A percentile compares a stretch with the other conserved stretches of the same genome.
These are phyloP conservation scores for Colletotrichum spaethianum DNA, from an alignment of 2,329 filamentous ascomycete genomes.

Conservation along the genomic window DNA sequence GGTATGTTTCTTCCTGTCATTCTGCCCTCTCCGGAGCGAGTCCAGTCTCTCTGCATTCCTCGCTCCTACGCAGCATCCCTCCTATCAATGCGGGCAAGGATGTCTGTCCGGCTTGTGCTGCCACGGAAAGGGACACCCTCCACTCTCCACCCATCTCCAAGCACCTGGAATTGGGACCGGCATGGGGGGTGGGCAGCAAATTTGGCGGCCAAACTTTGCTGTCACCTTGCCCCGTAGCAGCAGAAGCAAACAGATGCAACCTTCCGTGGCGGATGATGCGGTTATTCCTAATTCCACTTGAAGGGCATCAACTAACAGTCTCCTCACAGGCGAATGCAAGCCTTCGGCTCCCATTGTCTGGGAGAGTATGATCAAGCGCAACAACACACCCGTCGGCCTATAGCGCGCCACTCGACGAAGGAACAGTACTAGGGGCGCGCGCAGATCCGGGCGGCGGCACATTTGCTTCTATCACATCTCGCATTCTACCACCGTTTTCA, in stretches of 20 bases:
- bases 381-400: conserved; percentile 45
- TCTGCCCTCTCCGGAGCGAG: background rate
- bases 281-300: background rate
- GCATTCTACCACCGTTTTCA: background rate
- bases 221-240: background rate
- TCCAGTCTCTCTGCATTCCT: background rate
- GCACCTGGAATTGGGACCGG: conserved; percentile 31
- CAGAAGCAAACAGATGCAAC: conserved; percentile 5
- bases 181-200: conserved; percentile 27
- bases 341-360: conserved; percentile 52
- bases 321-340: conserved; percentile 53
- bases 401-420: conserved; percentile 1
- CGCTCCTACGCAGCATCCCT: background rate
- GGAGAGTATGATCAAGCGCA: conserved; percentile 55
- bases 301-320: conserved; percentile 16
- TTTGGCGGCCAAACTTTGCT: background rate
- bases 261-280: background rate
- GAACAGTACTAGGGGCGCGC: background rate
- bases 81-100: conserved; percentile 4
- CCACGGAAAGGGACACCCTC: background rate
- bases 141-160: conserved; percentile 21
- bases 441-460: conserved; percentile 18
- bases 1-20: conserved; percentile 52
- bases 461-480: conserved; percentile 20
- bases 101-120: conserved; percentile 13